Evolutionary conservation across 2,329 filamentous ascomycete genomes (phyloP).

Genomic region (Aschersonia sp.): DNA sequence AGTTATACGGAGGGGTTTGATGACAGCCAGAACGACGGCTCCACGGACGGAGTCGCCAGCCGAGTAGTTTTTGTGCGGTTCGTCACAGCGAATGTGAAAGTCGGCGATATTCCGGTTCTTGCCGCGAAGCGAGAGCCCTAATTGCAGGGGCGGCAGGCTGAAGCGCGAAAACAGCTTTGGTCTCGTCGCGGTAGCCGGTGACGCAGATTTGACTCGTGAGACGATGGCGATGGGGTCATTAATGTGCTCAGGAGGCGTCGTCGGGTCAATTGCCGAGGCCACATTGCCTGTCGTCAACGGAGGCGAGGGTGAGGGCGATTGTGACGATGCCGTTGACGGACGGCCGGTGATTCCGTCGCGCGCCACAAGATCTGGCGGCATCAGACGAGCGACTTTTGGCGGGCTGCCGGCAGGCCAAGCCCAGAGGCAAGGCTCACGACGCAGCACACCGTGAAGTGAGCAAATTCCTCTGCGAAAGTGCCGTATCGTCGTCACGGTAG

Average conservation of each 20-base stretch:
- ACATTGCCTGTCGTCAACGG: constrained; percentile 2
- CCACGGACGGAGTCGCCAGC: constrained; percentile 64
- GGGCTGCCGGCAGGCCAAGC: constrained; percentile 4
- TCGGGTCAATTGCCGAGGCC: too few species aligned
- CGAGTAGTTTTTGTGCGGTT: constrained; percentile 62
- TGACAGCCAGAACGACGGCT: constrained; percentile 54
- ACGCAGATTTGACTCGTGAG: neutral
- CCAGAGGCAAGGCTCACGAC: constrained; percentile 3
- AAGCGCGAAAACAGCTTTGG: constrained; percentile 35
- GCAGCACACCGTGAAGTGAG: constrained; percentile 1
- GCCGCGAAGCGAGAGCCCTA: constrained; percentile 33
- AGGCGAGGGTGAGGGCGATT: constrained; percentile 6
- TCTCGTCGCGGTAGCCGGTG: constrained; percentile 11
- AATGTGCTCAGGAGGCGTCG: neutral
- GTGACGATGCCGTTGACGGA: constrained; percentile 8
- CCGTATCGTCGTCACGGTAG: too few species aligned
- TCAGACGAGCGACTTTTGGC: constrained; percentile 7
- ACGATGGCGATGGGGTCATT: constrained; percentile 1
- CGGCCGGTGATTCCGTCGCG: constrained; percentile 6
- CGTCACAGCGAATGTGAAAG: constrained; percentile 63
- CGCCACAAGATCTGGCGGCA: constrained; percentile 7
- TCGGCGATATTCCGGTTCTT: constrained; percentile 54
- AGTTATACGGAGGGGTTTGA: constrained; percentile 63
- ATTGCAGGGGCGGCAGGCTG: constrained; percentile 22
- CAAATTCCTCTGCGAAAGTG: neutral